Evolutionary conservation across 139 green algal species (phyloP), one percentile per base, ranked within the genome.

Genomic region (Ostreobium quekettii): DNA sequence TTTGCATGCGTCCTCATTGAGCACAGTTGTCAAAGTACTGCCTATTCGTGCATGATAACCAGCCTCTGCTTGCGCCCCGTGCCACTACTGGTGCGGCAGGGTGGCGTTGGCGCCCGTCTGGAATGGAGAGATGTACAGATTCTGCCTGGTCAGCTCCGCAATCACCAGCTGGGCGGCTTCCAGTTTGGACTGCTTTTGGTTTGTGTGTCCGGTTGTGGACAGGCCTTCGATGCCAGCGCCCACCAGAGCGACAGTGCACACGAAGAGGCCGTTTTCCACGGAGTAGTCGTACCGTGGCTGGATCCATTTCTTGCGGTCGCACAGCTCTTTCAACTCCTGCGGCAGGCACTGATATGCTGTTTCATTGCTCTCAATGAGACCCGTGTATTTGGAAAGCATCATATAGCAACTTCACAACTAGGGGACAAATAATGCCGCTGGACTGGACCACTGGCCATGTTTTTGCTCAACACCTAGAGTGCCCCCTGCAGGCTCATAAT

Each of bases 321-420:
- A 74, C 32, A 74, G 32, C 68, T 74, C 68, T 48, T 74, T 74
- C 2, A 74, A 48, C 68, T 63, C 58, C 68, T 74, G 68, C 0
- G n/a, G 24, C 59, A 48, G 19, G 42, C 19, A 11, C 11, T 19
- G 19, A 53, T 26, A 11, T 26, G 19, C 19, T 19, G 19, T 11
- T 19, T 53, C 15, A 53, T 53, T 11, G 42, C 11, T 26, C 42
- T 19, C 11, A 11, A 53, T 19, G 19, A 53, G 19, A 26, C 15
- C 15, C 11, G 42, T 53, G 11, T 11, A 53, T 26, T 26, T 53
- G 42, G 42, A 26, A 11, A 53, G 42, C 15, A 19, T 26, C 19
- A 26, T 53, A 26, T 11, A 11, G 11, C 19, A 19, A 53, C 19
- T 19, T 19, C 19, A 26, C 19, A 53, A 11, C 19, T 11, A 53